phyloP scores from a whole-genome alignment of 75 land plant species.

The Sequoiadendron giganteum region DNA sequence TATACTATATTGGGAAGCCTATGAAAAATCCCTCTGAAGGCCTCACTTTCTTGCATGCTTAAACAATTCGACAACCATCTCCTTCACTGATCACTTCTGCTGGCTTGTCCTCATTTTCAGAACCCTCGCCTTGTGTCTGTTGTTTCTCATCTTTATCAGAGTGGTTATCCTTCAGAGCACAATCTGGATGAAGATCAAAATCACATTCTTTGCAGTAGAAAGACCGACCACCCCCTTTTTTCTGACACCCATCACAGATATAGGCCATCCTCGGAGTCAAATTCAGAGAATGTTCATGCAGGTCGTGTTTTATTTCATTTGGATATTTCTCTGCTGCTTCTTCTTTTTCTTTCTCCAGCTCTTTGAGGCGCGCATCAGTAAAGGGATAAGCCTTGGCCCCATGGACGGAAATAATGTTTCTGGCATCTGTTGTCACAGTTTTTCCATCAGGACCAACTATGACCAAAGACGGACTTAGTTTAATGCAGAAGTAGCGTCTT shows the following conservation, averaged over 20 bases:
- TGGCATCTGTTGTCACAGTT: slow-evolving; percentile 50
- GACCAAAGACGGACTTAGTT: slow-evolving; percentile 48
- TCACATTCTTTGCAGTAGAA: not conserved
- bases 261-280: not conserved
- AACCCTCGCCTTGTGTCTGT: not conserved
- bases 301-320: too few relatives aligned
- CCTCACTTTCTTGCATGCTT: too few relatives aligned
- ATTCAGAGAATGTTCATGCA: not conserved
- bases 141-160: not conserved
- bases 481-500: slow-evolving; percentile 33
- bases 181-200: too few relatives aligned
- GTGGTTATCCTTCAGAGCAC: too few relatives aligned
- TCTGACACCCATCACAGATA: not conserved
- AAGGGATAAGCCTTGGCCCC: slow-evolving; percentile 64
- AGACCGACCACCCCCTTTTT: not conserved
- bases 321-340: too few relatives aligned
- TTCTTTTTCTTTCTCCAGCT: slow-evolving; percentile 16
- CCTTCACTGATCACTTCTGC: not conserved
- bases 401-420: slow-evolving; percentile 24
- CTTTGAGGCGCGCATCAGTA: slow-evolving; percentile 39
- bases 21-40: too few relatives aligned
- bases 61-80: too few relatives aligned
- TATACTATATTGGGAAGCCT: too few relatives aligned
- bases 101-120: slow-evolving; percentile 23
- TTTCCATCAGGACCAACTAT: slow-evolving; percentile 55